Evolutionary conservation across 1,284 basidiomycete species (phyloP).

Genomic region (Ustilago loliicola): DNA sequence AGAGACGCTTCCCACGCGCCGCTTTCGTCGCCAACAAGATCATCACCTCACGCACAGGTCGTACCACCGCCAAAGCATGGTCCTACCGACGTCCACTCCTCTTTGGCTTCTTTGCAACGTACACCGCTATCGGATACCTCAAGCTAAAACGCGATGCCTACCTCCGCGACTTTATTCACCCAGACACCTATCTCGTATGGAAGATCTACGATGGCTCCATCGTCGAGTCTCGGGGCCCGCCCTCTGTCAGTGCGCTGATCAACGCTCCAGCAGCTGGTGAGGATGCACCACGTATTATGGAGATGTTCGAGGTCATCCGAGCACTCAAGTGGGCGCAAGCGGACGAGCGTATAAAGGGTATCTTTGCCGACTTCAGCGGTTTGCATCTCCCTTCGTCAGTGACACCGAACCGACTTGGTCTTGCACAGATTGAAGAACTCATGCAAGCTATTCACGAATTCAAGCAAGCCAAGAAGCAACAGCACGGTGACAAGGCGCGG

Average conservation of each 20-base stretch:
- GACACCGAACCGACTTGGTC: conserved; percentile 64
- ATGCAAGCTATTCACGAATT: conserved; percentile 71
- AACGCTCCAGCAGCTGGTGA: conserved; percentile 48
- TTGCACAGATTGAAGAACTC: conserved; percentile 72
- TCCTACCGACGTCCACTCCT: conserved; percentile 44
- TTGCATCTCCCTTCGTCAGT: conserved; percentile 70
- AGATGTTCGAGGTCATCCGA: conserved; percentile 71
- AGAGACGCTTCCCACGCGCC: conserved; percentile 42
- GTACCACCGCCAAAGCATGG: conserved; percentile 46
- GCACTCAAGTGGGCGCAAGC: conserved; percentile 70
- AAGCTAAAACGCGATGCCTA: conserved; percentile 53
- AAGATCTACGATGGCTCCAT: conserved; percentile 68
- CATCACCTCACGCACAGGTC: conserved; percentile 40
- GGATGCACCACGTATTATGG: conserved; percentile 65
- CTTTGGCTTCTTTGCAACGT: conserved; percentile 51
- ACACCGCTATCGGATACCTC: conserved; percentile 51
- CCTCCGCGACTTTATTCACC: conserved; percentile 53
- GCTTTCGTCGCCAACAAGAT: conserved; percentile 47
- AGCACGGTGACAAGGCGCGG: conserved; percentile 57
- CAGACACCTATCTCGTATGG: conserved; percentile 68
- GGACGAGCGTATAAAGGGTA: conserved; percentile 71
- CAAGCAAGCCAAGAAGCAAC: conserved; percentile 69
- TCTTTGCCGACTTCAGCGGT: conserved; percentile 72
- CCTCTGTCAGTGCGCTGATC: conserved; percentile 52
- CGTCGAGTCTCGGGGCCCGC: conserved; percentile 59